These are phyloP conservation scores for Botrytis pseudocinerea DNA, from an alignment of 2,329 filamentous ascomycete species.

Conservation along the genomic window DNA sequence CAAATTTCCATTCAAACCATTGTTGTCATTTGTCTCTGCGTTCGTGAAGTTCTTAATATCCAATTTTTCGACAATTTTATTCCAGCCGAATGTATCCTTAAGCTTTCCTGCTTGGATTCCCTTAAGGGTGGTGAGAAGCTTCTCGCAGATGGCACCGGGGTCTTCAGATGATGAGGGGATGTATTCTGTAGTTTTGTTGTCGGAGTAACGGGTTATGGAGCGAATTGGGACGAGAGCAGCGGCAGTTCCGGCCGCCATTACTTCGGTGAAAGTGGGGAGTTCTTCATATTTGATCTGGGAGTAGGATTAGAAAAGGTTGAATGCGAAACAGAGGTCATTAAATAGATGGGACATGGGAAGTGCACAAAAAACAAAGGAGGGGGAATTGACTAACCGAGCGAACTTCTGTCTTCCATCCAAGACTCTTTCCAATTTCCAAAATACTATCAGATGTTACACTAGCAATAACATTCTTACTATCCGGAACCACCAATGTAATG, in stretches of 20 bases:
- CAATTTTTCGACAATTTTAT: conserved; percentile 37
- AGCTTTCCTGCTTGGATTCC: conserved; percentile 82
- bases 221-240: conserved; percentile 89
- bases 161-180: conserved; percentile 60
- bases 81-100: conserved; percentile 57
- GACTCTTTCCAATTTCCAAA: conserved; percentile 70
- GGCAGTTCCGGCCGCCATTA: conserved; percentile 90
- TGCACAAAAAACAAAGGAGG: not conserved
- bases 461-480: conserved; percentile 84
- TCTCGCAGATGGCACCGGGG: conserved; percentile 70
- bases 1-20: conserved; percentile 26
- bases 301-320: not conserved
- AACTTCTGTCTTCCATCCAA: conserved; percentile 83
- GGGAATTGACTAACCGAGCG: conserved; percentile 55
- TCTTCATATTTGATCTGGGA: conserved; percentile 64
- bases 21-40: conserved; percentile 31
- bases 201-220: conserved; percentile 72
- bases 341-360: not conserved
- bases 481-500: conserved; percentile 69
- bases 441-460: conserved; percentile 81
- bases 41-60: conserved; percentile 36
- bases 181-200: conserved; percentile 56
- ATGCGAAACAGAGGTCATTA: no score
- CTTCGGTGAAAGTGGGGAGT: conserved; percentile 65
- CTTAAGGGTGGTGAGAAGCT: conserved; percentile 74